Conservation (phyloP, 306 rosid genomes). For the Gleditsia sinensis region DNA sequence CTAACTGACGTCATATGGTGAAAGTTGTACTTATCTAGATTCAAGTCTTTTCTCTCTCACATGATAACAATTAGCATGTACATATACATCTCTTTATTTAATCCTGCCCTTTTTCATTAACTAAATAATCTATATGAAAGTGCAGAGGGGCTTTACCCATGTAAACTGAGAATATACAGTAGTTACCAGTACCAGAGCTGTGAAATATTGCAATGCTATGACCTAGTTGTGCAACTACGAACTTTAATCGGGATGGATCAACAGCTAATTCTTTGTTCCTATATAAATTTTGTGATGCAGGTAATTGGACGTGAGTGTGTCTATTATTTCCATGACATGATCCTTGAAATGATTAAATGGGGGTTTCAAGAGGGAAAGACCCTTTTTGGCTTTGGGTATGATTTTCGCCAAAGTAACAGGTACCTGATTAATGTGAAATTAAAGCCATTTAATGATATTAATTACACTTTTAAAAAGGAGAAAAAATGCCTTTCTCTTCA, state of each 20-base stretch:
- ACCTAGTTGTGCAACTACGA: neutral
- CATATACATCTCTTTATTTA: neutral
- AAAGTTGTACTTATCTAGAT: neutral
- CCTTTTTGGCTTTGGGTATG: slow-evolving; percentile 98
- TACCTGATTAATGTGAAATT: slow-evolving; percentile 35
- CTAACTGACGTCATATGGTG: neutral
- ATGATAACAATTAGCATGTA: neutral
- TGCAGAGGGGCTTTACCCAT: neutral
- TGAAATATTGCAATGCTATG: neutral
- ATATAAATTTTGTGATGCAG: slow-evolving; percentile 50
- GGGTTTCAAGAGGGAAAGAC: slow-evolving; percentile 92
- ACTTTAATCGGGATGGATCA: neutral
- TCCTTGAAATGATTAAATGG: slow-evolving; percentile 83
- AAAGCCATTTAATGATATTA: neutral
- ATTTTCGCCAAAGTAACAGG: slow-evolving; percentile 99
- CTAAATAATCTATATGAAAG: neutral
- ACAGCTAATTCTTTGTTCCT: slow-evolving; percentile 26
- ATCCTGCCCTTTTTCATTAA: neutral
- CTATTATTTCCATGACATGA: slow-evolving; percentile 92
- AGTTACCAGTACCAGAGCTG: neutral
- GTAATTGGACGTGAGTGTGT: slow-evolving; percentile 78
- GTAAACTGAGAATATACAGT: neutral
- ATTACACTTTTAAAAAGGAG: neutral
- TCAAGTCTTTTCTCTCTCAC: neutral
- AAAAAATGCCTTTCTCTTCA: slow-evolving; percentile 12